Evolutionary conservation across 2,329 filamentous ascomycete species (phyloP), one percentile per base, ranked within the genome.

Genomic region (Trichoderma simmonsii): DNA sequence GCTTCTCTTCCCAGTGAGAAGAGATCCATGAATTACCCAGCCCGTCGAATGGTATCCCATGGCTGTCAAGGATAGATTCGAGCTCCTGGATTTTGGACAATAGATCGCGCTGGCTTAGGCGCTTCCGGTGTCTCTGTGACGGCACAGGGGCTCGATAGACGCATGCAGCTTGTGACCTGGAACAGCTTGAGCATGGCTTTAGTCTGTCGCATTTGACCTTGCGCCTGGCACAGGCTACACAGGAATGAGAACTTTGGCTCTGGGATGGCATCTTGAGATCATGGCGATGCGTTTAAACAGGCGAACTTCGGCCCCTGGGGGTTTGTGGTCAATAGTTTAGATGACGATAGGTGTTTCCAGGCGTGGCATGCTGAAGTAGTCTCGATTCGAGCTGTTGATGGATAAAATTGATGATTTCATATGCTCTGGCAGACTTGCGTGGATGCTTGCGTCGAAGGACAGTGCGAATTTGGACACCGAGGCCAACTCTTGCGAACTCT

Each of bases 181-280:
- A n/a, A 26, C 66, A 69, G n/a, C 56, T 51, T 32, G 66, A 69
- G n/a, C 66, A 69, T 26, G 66, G 66, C 24, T 30, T 48, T 8
- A 69, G 56, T 9, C 43, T 69, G 56, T 69, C 66, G 28, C 66
- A 69, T 48, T 61, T 69, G 28, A 69, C 9, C 57, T 69, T 69
- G 36, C 66, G 66, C 39, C 66, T 30, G 36, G 66, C 56, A 51
- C 56, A 61, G 28, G 36, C 39, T 6, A 61, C 28, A 14, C 66
- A 69, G 14, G 66, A 69, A 34, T 51, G 32, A 15, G 66, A 61
- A 51, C 18, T 32, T 0, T 48, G 64, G 8, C 28, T 67, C 32
- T 32, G 43, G 4, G 30, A 1, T 21, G 54, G 8, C 66, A 69
- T 69, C 28, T 36, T 15, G 24, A 24, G 1, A 4, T 71, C 34